Evolutionary conservation across 371 early-diverging fungal species (phyloP).

Genomic region (Mucor saturninus): DNA sequence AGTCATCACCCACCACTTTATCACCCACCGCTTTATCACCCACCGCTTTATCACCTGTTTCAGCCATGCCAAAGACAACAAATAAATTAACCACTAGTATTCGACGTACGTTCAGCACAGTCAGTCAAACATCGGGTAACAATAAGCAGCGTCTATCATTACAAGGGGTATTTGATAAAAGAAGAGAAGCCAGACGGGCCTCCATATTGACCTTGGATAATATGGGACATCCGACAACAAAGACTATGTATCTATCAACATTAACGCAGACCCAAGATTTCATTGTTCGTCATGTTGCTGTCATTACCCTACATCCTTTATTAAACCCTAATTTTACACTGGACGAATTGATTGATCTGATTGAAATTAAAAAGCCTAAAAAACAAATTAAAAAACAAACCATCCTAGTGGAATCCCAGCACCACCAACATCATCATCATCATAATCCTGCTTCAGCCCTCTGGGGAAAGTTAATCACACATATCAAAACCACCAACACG

Average conservation of each 20-base stretch:
- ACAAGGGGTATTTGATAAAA: conserved; percentile 13
- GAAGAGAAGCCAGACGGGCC: conserved; percentile 20
- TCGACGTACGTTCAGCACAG: conserved; percentile 26
- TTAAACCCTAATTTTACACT: conserved; percentile 57
- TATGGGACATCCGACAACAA: not conserved
- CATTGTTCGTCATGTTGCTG: conserved; percentile 79
- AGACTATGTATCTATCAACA: conserved; percentile 11
- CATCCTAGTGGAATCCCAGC: not conserved
- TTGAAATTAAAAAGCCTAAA: conserved; percentile 35
- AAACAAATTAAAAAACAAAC: not conserved
- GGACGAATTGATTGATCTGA: conserved; percentile 65
- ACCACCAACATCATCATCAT: conserved; percentile 1
- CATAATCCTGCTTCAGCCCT: conserved; percentile 25
- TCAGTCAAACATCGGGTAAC: not conserved
- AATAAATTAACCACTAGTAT: conserved; percentile 10
- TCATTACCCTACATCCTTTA: conserved; percentile 65
- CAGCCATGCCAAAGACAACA: not conserved
- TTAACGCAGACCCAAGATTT: conserved; percentile 47
- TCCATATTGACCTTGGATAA: conserved; percentile 17
- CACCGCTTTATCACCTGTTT: too few relatives aligned
- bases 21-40: too few relatives aligned
- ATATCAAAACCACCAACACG: conserved; percentile 42
- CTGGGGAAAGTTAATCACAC: conserved; percentile 68
- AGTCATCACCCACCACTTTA: not conserved
- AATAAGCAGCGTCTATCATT: conserved; percentile 1